Percentiles rank a stretch among this genome's conserved stretches.
Conservation (phyloP, 2,329 filamentous ascomycete genomes). For the Talaromyces sp. region DNA sequence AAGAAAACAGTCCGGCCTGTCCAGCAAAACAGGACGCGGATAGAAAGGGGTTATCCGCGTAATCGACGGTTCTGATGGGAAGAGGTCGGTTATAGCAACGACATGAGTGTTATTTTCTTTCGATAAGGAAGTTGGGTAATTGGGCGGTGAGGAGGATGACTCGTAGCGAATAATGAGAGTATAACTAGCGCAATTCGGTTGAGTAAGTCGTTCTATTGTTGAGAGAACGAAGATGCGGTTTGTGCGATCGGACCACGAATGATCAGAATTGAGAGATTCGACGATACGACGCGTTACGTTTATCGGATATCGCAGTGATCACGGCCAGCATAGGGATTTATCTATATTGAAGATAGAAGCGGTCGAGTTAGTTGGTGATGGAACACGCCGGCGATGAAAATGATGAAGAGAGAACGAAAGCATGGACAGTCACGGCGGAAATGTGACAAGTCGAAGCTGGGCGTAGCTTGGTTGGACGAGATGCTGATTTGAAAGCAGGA, state of each 20-base stretch:
- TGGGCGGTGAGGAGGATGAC: background rate
- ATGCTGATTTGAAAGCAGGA: background rate
- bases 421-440: background rate
- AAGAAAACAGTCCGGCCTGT: slow-evolving; percentile 3
- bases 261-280: background rate
- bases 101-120: slow-evolving; percentile 2
- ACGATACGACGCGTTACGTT: slow-evolving; percentile 8
- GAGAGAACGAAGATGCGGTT: background rate
- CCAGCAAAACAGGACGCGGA: slow-evolving; percentile 2
- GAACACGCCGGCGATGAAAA: slow-evolving; percentile 1
- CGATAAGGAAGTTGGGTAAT: background rate
- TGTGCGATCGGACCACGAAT: background rate
- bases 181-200: background rate
- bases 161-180: background rate
- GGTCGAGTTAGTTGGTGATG: background rate
- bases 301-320: background rate
- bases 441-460: slow-evolving; percentile 11
- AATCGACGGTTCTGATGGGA: too few relatives aligned
- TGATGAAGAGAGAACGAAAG: background rate
- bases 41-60: background rate
- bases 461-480: background rate
- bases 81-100: background rate
- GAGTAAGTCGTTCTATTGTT: background rate
- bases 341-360: background rate
- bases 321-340: background rate